These are phyloP conservation scores for Fusarium redolens DNA, from an alignment of 2,329 filamentous ascomycete genomes.

Conservation along the genomic window DNA sequence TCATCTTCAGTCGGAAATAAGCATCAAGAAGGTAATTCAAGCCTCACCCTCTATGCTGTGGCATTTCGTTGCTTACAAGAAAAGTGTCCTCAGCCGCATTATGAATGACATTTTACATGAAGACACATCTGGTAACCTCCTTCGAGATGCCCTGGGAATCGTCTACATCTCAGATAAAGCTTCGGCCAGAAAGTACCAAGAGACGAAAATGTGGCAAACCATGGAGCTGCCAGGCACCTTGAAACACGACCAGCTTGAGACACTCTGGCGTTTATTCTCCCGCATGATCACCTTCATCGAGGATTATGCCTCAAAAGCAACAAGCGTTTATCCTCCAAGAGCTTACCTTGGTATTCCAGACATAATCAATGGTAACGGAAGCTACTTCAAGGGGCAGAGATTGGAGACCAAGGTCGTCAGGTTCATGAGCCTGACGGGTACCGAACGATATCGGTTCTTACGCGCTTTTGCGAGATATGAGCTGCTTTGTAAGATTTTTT, in stretches of 20 bases:
- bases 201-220: accelerated
- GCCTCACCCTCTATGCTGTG: neutral
- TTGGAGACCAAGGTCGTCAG: neutral
- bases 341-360: neutral
- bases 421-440: neutral
- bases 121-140: neutral
- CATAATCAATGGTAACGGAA: neutral
- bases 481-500: neutral
- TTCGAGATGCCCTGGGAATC: neutral
- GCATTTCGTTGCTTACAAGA: neutral
- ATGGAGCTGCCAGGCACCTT: neutral
- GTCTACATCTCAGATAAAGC: neutral
- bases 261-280: neutral
- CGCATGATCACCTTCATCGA: neutral
- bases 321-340: neutral
- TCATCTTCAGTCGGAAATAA: neutral
- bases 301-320: neutral
- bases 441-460: neutral
- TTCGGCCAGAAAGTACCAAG: accelerated
- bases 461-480: constrained; percentile 4
- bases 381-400: neutral
- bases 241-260: neutral
- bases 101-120: neutral
- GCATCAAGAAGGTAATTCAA: neutral
- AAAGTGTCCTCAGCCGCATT: neutral